Base-by-base conservation (phyloP, 2,329 filamentous ascomycete species). In the Colletotrichum echinochloae region DNA sequence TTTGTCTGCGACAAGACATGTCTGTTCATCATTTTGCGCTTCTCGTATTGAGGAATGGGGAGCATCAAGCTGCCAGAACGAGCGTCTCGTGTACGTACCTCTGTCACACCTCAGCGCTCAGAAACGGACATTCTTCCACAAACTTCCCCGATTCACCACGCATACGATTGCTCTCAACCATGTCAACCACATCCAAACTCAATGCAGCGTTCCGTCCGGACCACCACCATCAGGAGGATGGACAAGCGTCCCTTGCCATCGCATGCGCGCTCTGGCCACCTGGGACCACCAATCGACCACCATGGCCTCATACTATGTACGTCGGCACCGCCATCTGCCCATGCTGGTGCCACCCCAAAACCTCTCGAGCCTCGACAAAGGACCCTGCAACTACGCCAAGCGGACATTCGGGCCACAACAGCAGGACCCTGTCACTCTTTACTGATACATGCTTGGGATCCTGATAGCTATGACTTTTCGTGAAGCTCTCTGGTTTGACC, bases 281-380 rank as follows among this genome's bases (percentile, higher is more conserved):
- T 71, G 49, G 65, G 30, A 62, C 57, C 52, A 23, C 35, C 26
- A 41, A 41, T 41, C 12, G 60, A 39, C 60, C 33, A 67, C 46
- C 65, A 68, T 71, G 64, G 64, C 44, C 64, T 57, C 64, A 68
- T 63, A n/a, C n/a, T n/a, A n/a, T n/a, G n/a, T n/a, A 46, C 39
- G 28, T 20, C n/a, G 48, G 68, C 64, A 62, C 65, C 68, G 68
- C 46, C 57, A 59, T 68, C 64, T 68, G 68, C 68, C 54, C 64
- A 71, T 68, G n/a, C 54, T 57, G 59, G 48, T 60, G 51, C 51
- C 64, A 60, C 63, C 63, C 68, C 68, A 52, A 71, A 71, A 71
- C 68, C 62, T 68, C 28, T 48, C 26, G 57, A 68, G 52, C 64
- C 33, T 71, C 68, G 52, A 35, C 63, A 63, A 41, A 39, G 39